Evolutionary conservation across 73 alveolate species (phyloP), one percentile per base, ranked within the genome.

Genomic region (Uronychia binucleata): DNA sequence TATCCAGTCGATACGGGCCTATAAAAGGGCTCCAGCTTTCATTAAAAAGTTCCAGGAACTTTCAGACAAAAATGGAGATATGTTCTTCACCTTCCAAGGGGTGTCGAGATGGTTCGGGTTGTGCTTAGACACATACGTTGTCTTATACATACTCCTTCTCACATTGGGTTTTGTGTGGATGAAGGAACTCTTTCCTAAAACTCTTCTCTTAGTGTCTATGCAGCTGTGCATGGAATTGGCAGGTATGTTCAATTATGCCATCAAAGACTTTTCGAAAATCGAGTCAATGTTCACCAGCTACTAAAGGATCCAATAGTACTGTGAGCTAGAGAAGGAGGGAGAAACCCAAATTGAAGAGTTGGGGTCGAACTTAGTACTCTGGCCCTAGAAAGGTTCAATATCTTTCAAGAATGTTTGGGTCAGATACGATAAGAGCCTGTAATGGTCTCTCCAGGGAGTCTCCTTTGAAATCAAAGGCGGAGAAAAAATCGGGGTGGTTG

Each of bases 401-500:
- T 88, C 80, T 78, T 96, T 92, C 81, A 93, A 94, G n/a, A 87
- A 95, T 82, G 95, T 86, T 78, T 76, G 85, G 27, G 96, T 97
- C 88, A 94, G 91, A 88, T 97, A 97, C 84, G 79, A 97, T 26
- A 91, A 88, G 29, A 96, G 91, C 29, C 91, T 97, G 25, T 96
- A 93, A 34, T 81, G 84, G 5, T 96, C 93, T 31, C 91, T 97
- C 28, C 95, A 84, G 79, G 93, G 95, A 27, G 74, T 94, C 33
- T 80, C 81, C 76, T 90, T 95, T 77, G 82, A 81, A 28, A 86
- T 97, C 31, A 83, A 90, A 74, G 89, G 92, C 25, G 90, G 91
- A 26, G 95, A 91, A 86, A 95, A 94, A 89, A 76, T 78, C 25
- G 99, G 99, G 30, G 82, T 97, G 5, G 98, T 97, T 0, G 99